These are phyloP conservation scores for Melampsora occidentalis DNA, from an alignment of 1,284 basidiomycete species.

Conservation along the genomic window DNA sequence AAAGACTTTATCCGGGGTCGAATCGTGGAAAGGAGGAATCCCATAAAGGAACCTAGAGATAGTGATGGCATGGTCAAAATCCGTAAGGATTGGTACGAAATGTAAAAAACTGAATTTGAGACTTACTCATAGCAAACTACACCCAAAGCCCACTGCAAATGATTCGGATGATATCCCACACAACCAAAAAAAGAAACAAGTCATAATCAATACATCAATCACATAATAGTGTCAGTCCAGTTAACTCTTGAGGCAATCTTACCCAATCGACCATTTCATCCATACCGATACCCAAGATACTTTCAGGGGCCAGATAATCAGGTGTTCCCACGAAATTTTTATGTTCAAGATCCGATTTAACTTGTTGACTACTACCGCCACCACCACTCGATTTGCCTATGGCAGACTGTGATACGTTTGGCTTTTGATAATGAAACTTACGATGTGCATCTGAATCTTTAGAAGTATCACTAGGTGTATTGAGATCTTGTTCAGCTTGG, in stretches of 20 bases:
- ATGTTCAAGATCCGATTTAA: constrained; percentile 40
- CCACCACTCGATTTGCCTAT: constrained; percentile 37
- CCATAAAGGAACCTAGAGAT: constrained; percentile 78
- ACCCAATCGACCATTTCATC: constrained; percentile 99
- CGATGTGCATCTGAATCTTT: neutral
- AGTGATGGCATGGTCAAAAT: neutral
- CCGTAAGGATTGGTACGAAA: neutral
- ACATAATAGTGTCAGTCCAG: neutral
- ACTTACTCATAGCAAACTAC: constrained; percentile 86
- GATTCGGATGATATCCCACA: neutral
- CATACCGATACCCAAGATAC: constrained; percentile 88
- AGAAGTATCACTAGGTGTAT: constrained; percentile 4
- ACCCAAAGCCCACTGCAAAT: constrained; percentile 81
- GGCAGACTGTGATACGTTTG: constrained; percentile 1
- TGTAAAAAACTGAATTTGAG: neutral
- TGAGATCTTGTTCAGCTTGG: neutral
- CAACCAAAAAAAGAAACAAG: constrained; percentile 29
- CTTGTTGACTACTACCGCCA: constrained; percentile 16
- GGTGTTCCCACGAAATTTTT: constrained; percentile 82
- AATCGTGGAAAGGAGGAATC: constrained; percentile 94
- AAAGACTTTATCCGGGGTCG: constrained; percentile 94
- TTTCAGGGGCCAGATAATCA: constrained; percentile 94
- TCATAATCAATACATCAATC: neutral
- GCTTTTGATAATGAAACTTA: neutral
- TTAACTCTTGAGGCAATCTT: constrained; percentile 50